Percentiles rank a stretch among this genome's conserved stretches.
Conservation (phyloP, 257 asterid genomes). For the Solanum corneliomulleri region DNA sequence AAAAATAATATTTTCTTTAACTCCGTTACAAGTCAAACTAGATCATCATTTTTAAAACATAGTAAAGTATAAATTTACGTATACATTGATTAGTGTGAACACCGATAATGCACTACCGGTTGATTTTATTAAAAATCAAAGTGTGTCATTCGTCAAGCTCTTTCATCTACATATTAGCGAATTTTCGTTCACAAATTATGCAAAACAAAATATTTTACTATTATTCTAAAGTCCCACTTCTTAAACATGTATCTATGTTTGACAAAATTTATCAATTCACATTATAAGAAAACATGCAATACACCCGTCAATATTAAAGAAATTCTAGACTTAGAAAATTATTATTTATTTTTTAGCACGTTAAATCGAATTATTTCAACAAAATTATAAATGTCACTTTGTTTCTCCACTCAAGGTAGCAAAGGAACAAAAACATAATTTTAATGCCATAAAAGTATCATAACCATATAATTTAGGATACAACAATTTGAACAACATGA, state of each 20-base stretch:
- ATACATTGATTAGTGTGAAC: neutral
- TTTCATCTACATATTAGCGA: neutral
- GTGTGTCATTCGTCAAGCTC: neutral
- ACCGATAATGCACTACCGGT: neutral
- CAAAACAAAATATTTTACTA: neutral
- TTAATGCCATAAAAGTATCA: neutral
- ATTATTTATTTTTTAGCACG: neutral
- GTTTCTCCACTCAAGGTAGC: neutral
- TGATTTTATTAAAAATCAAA: neutral
- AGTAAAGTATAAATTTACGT: too few species aligned
- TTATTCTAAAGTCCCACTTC: neutral
- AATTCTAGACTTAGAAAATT: neutral
- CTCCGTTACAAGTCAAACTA: too few species aligned
- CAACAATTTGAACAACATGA: neutral
- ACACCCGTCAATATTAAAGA: neutral
- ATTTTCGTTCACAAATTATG: neutral
- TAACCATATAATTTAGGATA: neutral
- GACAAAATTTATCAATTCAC: neutral
- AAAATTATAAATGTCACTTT: neutral
- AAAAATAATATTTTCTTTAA: too few species aligned
- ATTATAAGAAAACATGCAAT: neutral
- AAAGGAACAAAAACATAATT: neutral
- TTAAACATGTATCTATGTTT: neutral
- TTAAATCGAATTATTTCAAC: neutral
- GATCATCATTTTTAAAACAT: accelerated